Conservation (phyloP, 176 grass and related monocot genomes). For the Rhynchospora breviuscula region DNA sequence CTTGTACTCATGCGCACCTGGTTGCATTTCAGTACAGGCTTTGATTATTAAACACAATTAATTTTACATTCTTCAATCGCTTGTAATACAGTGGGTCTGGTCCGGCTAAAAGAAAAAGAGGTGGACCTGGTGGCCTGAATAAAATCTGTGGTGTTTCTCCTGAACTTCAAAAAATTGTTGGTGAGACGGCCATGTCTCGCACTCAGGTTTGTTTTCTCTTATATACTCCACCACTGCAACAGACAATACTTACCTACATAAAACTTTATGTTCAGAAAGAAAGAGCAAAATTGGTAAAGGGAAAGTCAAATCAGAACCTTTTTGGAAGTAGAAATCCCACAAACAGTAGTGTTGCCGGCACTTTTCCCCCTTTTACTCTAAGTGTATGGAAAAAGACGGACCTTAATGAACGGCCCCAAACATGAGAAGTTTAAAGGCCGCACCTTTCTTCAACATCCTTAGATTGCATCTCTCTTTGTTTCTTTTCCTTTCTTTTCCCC, state of each 20-base stretch:
- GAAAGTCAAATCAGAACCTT: not conserved
- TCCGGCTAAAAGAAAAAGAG: conserved; percentile 69
- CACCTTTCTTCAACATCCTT: not conserved
- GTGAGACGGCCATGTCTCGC: conserved; percentile 90
- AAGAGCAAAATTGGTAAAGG: not conserved
- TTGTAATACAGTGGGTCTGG: conserved; percentile 30
- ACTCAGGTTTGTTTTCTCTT: conserved; percentile 60
- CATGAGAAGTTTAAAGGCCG: not conserved
- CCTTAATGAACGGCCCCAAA: not conserved
- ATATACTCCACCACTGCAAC: not conserved
- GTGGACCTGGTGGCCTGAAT: conserved; percentile 87
- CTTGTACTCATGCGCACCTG: not conserved
- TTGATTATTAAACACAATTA: not conserved
- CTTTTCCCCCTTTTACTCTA: not conserved
- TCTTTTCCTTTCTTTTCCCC: not conserved
- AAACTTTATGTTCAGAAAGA: not conserved
- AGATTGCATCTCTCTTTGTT: not conserved
- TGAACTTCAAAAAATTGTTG: conserved; percentile 90
- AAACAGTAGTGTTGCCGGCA: not conserved
- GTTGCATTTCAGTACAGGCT: not conserved
- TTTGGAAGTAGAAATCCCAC: not conserved
- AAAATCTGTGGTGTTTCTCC: conserved; percentile 98
- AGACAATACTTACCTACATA: not conserved
- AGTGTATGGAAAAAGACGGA: not conserved
- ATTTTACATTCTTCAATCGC: conserved; percentile 15